phyloP scores from a whole-genome alignment of 2,329 filamentous ascomycete genomes.

The Pseudopyricularia javanii region DNA sequence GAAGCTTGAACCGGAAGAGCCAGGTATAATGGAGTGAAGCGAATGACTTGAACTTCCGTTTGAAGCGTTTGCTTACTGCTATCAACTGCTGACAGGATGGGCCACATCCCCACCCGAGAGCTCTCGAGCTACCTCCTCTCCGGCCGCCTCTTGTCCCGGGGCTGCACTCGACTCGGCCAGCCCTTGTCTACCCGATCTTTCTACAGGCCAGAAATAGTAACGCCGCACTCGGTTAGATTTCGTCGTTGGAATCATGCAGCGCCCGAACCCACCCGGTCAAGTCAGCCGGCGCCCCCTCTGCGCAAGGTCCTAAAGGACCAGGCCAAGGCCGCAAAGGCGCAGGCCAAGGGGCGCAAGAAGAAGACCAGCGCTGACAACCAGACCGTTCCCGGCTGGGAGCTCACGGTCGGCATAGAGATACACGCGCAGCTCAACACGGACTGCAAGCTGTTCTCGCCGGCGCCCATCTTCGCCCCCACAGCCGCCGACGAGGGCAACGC shows the following conservation, averaged over 20 bases:
- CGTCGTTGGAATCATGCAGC: background rate
- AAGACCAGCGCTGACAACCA: conserved; percentile 34
- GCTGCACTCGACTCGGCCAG: conserved; percentile 21
- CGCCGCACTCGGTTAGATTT: background rate
- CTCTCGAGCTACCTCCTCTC: conserved; percentile 36
- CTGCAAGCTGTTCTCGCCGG: conserved; percentile 78
- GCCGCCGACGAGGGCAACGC: background rate
- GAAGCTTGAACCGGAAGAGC: too few species aligned
- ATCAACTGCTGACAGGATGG: conserved; percentile 19
- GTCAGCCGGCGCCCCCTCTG: conserved; percentile 27
- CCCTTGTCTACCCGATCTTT: conserved; percentile 1
- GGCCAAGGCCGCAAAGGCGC: conserved; percentile 35
- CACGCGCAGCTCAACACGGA: conserved; percentile 89
- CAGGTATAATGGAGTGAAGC: background rate
- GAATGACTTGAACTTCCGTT: background rate
- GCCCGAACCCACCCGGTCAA: background rate
- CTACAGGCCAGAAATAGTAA: background rate
- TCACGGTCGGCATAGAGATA: conserved; percentile 94
- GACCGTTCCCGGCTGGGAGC: conserved; percentile 63
- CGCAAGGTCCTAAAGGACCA: conserved; percentile 64
- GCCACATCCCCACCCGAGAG: conserved; percentile 26
- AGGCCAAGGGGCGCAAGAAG: conserved; percentile 29
- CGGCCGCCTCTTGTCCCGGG: conserved; percentile 27
- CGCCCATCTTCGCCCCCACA: conserved; percentile 25
- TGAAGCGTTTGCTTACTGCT: background rate